Base-by-base conservation (phyloP, 2,329 filamentous ascomycete species). In the Aurifilum marmelostoma region DNA sequence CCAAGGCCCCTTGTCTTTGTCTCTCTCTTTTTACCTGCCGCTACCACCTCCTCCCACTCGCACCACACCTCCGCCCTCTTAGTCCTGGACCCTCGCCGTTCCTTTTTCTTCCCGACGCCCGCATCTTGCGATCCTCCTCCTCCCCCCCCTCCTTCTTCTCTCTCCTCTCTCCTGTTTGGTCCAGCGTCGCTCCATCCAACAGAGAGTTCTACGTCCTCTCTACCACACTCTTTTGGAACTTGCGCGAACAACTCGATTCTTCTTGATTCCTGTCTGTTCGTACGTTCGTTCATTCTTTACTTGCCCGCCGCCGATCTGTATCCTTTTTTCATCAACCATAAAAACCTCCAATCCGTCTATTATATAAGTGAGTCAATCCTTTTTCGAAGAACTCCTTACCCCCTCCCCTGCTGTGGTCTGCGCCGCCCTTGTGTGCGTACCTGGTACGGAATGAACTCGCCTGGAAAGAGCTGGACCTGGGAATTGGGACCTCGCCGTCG, bases 181-280 rank as follows among this genome's bases (percentile, higher is more conserved):
- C 74, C 73, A 76, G 77, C 74, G 74, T 75, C 79, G 75, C 76
- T 80, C 79, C 77, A 79, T 81, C 83, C 83, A 86, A 86, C 83
- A 81, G 84, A 85, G 84, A 82, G 83, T 80, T 71, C 72, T 64
- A 21, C 43, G 43, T 65, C 73, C 83, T 85, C 84, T 86, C 84
- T 83, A 82, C 75, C 82, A 87, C 85, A 80, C 83, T 87, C 85
- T 74, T 87, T 86, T 84, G 79, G 80, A 68, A 71, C 67, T 69
- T 59, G 65, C 63, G 66, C 67, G 71, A 73, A 72, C 62, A 59
- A 65, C 67, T 66, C 43, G 69, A 67, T 63, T 60, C 37, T 59
- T 39, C 50, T 24, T 43, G 41, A 52, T 66, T 34, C 63, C 58
- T 27, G 43, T 69, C 67, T 63, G 59, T 65, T 71, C 64, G 63